Conservation (phyloP, 2,329 filamentous ascomycete species). For the Metarhizium anisopliae region DNA sequence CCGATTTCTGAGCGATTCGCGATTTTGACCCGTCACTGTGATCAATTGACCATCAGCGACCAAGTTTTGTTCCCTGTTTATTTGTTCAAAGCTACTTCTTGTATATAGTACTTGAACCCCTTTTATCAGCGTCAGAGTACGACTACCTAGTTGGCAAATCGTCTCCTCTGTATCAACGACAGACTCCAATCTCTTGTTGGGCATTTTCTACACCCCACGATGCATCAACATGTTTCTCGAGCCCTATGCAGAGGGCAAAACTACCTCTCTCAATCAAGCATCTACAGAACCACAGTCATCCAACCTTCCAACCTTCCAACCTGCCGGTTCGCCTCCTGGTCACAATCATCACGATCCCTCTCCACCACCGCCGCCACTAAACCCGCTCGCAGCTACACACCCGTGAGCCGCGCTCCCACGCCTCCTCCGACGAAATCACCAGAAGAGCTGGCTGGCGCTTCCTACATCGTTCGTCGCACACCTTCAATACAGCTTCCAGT, state of each 20-base stretch:
- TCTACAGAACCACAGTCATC: slow-evolving; percentile 6
- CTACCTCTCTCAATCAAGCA: slow-evolving; percentile 8
- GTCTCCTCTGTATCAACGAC: not conserved
- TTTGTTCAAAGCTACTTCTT: too few species aligned
- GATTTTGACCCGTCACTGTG: too few species aligned
- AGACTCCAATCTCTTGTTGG: not conserved
- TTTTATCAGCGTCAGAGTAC: not conserved
- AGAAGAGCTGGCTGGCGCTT: slow-evolving; percentile 22
- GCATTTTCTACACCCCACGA: slow-evolving; percentile 8
- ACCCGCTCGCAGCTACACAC: slow-evolving; percentile 12
- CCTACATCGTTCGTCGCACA: slow-evolving; percentile 68
- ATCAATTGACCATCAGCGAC: too few species aligned
- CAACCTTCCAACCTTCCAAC: slow-evolving; percentile 8
- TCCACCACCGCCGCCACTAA: slow-evolving; percentile 9
- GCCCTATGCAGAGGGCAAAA: slow-evolving; percentile 14
- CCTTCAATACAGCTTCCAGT: slow-evolving; percentile 63
- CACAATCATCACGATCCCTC: slow-evolving; percentile 10
- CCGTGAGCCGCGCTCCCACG: slow-evolving; percentile 17
- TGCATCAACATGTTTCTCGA: slow-evolving; percentile 18
- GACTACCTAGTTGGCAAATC: not conserved
- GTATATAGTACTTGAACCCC: not conserved
- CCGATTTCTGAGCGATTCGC: not conserved
- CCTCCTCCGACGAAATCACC: slow-evolving; percentile 21
- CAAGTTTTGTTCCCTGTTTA: too few species aligned
- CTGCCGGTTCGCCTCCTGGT: slow-evolving; percentile 9